phyloP scores from a whole-genome alignment of 192 early-diverging fungal genomes.

The Coemansia sp. region DNA sequence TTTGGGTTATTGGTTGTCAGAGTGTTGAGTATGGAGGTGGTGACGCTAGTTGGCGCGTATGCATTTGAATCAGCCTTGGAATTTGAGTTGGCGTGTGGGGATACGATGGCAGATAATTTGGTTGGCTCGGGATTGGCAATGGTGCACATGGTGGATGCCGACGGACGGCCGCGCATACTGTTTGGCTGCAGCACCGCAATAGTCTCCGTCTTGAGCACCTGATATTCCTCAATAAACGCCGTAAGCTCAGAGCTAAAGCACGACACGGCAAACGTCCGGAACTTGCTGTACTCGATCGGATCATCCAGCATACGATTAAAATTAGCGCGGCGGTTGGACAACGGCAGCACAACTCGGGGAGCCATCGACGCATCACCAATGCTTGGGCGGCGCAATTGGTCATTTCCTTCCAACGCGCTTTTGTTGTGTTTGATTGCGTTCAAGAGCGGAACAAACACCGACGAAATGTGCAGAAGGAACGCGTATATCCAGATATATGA shows the following conservation, averaged over 20 bases:
- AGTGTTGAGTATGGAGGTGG: slow-evolving; percentile 19
- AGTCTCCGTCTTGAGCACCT: slow-evolving; percentile 25
- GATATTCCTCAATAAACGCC: slow-evolving; percentile 42
- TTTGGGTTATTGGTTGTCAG: background rate
- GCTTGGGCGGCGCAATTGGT: too few relatives aligned
- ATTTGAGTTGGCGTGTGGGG: background rate
- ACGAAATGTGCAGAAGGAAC: slow-evolving; percentile 33
- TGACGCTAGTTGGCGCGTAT: slow-evolving; percentile 5
- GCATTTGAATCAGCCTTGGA: too few relatives aligned
- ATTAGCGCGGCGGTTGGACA: slow-evolving; percentile 17
- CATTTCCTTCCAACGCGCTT: background rate
- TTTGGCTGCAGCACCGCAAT: background rate
- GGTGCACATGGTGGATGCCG: background rate
- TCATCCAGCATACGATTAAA: slow-evolving; percentile 35
- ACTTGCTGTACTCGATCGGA: slow-evolving; percentile 22
- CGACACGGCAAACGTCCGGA: slow-evolving; percentile 32
- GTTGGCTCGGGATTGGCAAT: background rate
- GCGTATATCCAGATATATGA: slow-evolving; percentile 34
- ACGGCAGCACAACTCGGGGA: background rate
- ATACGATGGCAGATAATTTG: too few relatives aligned
- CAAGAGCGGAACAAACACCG: slow-evolving; percentile 31
- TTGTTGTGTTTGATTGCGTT: slow-evolving; percentile 21
- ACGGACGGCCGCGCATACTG: background rate
- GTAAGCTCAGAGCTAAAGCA: slow-evolving; percentile 49
- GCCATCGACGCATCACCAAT: background rate